Base-by-base conservation (phyloP, 2,329 filamentous ascomycete species). In the Podosphaera xanthii region DNA sequence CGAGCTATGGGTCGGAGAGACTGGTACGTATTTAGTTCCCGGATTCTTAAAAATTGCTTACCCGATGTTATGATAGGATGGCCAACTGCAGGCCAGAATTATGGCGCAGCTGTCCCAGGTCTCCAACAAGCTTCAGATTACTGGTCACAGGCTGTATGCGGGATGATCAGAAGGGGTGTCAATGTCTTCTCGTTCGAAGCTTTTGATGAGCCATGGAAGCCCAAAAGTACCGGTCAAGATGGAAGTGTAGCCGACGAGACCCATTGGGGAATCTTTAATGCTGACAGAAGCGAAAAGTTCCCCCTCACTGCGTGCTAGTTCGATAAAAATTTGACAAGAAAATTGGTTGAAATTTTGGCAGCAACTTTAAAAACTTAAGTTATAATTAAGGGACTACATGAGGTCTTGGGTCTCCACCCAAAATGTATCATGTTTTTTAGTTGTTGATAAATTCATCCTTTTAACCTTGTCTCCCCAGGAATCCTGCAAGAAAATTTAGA, bases 171-270 rank as follows among this genome's bases (percentile, higher is more conserved):
- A 62, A 84, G 80, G 79, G 80, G 80, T 61, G 75, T 81, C 63
- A 84, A 85, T 65, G 78, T 81, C 59, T 86, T 86, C 72, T 83
- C 79, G 71, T 87, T 87, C 64, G 83, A 86, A 74, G 82, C 82
- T 50, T 85, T 84, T 65, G 83, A 86, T 65, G 83, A 87, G 77
- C 73, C 77, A 61, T 84, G 81, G 80, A 86, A 86, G 77, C 81
- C 82, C 59, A 69, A 74, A 52, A 78, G 76, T 63, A 71, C 76
- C 61, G 83, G 83, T 65, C 76, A 83, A 67, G 79, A 82, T 66
- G 83, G 83, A 63, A 70, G 76, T 63, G 70, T 72, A 9, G 77
- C 75, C 55, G 77, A 83, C 65, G 82, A 86, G 76, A 81, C 76
- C 42, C 76, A 83, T 65, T 86, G 83, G 83, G 83, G 83, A 65